Evolutionary conservation across 163 green algal genomes (phyloP).

Genomic region (Chlamydomonas reinhardtii): DNA sequence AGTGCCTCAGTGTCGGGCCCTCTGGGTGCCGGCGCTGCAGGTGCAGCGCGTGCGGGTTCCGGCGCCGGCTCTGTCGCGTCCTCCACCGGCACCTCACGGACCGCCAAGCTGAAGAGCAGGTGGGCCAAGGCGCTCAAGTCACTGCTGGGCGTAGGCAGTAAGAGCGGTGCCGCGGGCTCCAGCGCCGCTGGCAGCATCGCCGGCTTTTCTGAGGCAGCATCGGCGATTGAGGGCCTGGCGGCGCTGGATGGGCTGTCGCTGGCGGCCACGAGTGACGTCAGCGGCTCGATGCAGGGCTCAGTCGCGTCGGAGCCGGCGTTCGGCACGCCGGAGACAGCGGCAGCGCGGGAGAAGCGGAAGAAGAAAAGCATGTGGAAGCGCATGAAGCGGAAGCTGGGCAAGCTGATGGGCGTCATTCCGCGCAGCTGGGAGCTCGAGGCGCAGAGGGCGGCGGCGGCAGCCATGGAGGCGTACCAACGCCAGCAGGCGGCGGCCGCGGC

Average conservation of each 20-base stretch:
- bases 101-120: constrained; percentile 21
- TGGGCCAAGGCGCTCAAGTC: constrained; percentile 4
- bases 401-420: constrained; percentile 40
- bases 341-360: background rate
- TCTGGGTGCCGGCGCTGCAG: too few species aligned
- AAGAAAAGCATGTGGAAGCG: constrained; percentile 37
- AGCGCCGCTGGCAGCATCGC: background rate
- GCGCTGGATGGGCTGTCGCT: background rate
- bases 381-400: constrained; percentile 41
- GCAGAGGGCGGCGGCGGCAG: too few species aligned
- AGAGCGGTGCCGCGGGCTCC: background rate
- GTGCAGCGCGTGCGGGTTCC: background rate
- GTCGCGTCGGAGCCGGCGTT: background rate
- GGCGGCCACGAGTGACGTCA: background rate
- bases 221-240: constrained; percentile 14
- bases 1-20: background rate
- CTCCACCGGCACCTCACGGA: background rate
- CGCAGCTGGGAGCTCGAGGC: constrained; percentile 35
- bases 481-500: too few species aligned
- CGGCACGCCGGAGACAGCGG: background rate
- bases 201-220: constrained; percentile 3
- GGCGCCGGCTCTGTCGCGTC: background rate
- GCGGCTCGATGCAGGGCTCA: background rate
- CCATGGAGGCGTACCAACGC: too few species aligned
- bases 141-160: background rate